Base-by-base conservation (phyloP, 257 asterid genomes). In the Leptodermis oblonga region DNA sequence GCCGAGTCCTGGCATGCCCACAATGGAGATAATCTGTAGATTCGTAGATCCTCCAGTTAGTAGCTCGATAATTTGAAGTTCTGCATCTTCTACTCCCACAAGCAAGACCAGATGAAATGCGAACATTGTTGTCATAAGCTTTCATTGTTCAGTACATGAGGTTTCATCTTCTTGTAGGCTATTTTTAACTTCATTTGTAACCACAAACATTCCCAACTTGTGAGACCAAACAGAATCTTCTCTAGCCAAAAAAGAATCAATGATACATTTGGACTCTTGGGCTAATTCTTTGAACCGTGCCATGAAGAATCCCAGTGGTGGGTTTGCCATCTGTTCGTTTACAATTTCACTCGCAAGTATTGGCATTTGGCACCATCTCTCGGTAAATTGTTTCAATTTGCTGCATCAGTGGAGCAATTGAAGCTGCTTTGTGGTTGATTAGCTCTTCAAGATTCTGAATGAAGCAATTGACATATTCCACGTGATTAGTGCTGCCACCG, bases 1-100 rank as follows among this genome's bases (percentile, higher is more conserved):
- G 54, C 86, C 82, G 10, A 75, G 67, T 43, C 87, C 87, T 3
- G 82, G 56, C 87, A 82, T 80, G 15, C 84, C 85, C 12, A 39
- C 77, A 3, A 85, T 54, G 28, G 82, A 66, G 9, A 80, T 12
- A 20, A 59, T 54, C 37, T 78, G 73, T 1, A 76, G 71, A 0
- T 60, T 0, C 20, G 6, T 0, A 20, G 63, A 18, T 45, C 43
- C 67, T 2, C 65, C 15, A 1, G 13, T 33, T 18, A 79, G 81
- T 5, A 26, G 43, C 17, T n/a, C 52, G 52, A 61, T 43, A 33
- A 79, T 48, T 0, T 53, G 36, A 8, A 0, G 4, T 51, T 22
- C 62, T 10, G 73, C 63, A 0, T 72, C 55, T 48, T 72, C 62
- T 22, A 81, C 58, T 9, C 88, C 83, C 2, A 33, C 76, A 11